These are phyloP conservation scores for Globisporangium yorkense DNA, from an alignment of 352 stramenopile genomes.

Conservation along the genomic window DNA sequence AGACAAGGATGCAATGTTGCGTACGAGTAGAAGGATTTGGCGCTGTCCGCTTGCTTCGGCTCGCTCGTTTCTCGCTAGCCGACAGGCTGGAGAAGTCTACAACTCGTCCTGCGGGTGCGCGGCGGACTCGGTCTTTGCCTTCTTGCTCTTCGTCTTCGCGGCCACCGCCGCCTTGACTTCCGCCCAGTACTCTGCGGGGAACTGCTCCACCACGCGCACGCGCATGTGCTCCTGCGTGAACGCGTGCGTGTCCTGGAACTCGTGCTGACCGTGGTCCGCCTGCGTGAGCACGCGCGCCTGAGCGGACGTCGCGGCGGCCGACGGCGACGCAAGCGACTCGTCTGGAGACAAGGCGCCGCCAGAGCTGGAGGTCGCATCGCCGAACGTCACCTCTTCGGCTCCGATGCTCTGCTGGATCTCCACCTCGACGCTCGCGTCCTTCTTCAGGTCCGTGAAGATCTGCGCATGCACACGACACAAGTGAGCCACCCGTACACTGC, in stretches of 20 bases:
- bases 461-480: conserved; percentile 5
- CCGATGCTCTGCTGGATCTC: conserved; percentile 42
- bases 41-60: no score
- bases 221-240: conserved; percentile 65
- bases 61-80: no score
- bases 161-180: conserved; percentile 36
- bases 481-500: not conserved
- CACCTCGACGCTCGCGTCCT: conserved; percentile 25
- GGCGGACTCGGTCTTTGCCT: no score
- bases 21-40: no score
- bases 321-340: not conserved
- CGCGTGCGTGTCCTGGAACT: conserved; percentile 43
- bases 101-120: no score
- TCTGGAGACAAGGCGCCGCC: not conserved
- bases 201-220: conserved; percentile 51
- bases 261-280: conserved; percentile 42
- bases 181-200: conserved; percentile 47
- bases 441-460: not conserved
- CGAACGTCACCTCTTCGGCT: conserved; percentile 49
- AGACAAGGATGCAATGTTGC: no score
- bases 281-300: conserved; percentile 43
- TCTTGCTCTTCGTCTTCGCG: no score
- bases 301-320: conserved; percentile 1
- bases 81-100: not conserved
- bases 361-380: conserved; percentile 4